These are phyloP conservation scores for Tetracladium marchalianum DNA, from an alignment of 495 filamentous ascomycete species.

Conservation along the genomic window DNA sequence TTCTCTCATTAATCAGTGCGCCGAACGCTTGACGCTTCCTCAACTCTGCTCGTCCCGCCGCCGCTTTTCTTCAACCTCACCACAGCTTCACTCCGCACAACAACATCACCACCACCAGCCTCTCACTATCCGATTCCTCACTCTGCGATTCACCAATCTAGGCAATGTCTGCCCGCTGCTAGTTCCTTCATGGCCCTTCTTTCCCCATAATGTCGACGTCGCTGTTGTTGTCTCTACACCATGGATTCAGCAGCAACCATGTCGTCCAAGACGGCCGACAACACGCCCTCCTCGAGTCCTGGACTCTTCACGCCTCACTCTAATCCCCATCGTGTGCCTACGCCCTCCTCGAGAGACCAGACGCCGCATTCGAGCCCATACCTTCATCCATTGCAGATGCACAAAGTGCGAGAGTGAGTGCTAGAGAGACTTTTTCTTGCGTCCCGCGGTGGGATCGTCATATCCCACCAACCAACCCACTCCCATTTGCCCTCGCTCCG, in stretches of 20 bases:
- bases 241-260: constrained; percentile 11
- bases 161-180: constrained; percentile 9
- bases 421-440: neutral
- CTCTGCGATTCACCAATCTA: too few relatives aligned
- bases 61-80: neutral
- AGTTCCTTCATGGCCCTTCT: neutral
- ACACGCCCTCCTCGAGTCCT: constrained; percentile 21
- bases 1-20: too few relatives aligned
- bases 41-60: neutral
- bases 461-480: constrained; percentile 1
- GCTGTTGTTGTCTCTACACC: constrained; percentile 7
- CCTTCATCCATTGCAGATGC: constrained; percentile 23
- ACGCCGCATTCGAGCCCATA: constrained; percentile 21
- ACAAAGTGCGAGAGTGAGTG: constrained; percentile 39
- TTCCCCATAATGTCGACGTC: constrained; percentile 13
- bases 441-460: neutral
- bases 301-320: constrained; percentile 17
- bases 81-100: neutral
- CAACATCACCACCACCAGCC: neutral
- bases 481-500: neutral
- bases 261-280: constrained; percentile 13
- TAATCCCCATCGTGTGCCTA: constrained; percentile 3
- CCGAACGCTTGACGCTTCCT: too few relatives aligned
- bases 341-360: constrained; percentile 13
- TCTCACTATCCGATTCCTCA: neutral